These are phyloP conservation scores for Coemansia linderi DNA, from an alignment of 371 early-diverging fungal species.

Conservation along the genomic window DNA sequence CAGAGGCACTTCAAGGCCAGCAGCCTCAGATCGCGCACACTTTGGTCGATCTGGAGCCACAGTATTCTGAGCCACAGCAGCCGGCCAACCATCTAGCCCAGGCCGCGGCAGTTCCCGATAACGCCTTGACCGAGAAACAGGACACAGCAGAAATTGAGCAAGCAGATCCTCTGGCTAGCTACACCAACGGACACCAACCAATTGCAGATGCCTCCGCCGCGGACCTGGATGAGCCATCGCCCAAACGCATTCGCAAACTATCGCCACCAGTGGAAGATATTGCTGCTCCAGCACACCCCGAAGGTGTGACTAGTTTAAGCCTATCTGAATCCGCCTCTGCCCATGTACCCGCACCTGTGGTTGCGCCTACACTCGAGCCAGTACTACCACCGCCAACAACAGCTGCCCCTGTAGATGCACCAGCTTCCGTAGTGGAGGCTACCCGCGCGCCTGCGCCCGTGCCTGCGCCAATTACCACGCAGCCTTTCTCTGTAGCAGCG, in stretches of 20 bases:
- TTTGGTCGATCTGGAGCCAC: not conserved
- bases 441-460: not conserved
- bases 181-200: conserved; percentile 6
- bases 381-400: not conserved
- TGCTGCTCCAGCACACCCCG: not conserved
- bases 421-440: not conserved
- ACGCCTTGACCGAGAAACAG: not conserved
- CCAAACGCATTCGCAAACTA: conserved; percentile 38
- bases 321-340: not conserved
- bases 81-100: not conserved
- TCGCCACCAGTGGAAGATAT: conserved; percentile 4
- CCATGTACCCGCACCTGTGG: not conserved
- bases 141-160: not conserved
- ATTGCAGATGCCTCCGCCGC: not conserved
- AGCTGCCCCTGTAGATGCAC: not conserved
- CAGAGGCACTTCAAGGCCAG: not conserved
- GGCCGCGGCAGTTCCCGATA: not conserved
- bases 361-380: not conserved
- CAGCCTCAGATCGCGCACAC: not conserved
- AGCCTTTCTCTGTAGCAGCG: not conserved
- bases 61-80: not conserved
- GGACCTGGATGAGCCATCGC: conserved; percentile 16
- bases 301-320: not conserved
- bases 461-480: not conserved
- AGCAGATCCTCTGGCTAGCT: not conserved